Conservation (phyloP, 1,139 yeast genomes). For the Tardiomyces digboiensis region DNA sequence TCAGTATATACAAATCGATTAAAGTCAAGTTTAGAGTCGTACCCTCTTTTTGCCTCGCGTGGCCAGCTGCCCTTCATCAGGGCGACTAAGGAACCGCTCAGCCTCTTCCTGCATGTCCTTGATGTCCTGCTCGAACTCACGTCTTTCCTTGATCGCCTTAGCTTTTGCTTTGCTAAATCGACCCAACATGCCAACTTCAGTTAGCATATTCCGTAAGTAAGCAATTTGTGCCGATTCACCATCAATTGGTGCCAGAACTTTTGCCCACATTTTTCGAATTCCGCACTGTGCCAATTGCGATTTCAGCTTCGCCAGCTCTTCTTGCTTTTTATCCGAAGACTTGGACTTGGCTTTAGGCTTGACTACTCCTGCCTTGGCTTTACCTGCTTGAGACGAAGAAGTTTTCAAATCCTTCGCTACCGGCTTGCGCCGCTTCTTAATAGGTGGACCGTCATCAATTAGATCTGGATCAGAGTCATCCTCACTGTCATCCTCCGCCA, state of each 20-base stretch:
- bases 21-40: background rate
- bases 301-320: conserved; percentile 16
- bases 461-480: conserved; percentile 5
- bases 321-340: conserved; percentile 5
- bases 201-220: conserved; percentile 14
- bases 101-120: conserved; percentile 15
- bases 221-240: conserved; percentile 13
- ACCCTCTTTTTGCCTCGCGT: background rate
- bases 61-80: background rate
- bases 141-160: conserved; percentile 28
- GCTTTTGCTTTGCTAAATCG: conserved; percentile 23
- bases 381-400: background rate
- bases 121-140: conserved; percentile 27
- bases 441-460: conserved; percentile 1
- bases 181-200: conserved; percentile 20
- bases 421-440: background rate
- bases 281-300: conserved; percentile 21
- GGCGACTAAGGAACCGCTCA: background rate
- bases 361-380: background rate
- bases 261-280: conserved; percentile 18
- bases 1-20: background rate
- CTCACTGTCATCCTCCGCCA: conserved; percentile 1
- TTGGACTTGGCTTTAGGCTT: conserved; percentile 2
- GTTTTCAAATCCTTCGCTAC: background rate
- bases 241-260: conserved; percentile 13